Evolutionary conservation across 345 rosid genomes (phyloP).

Genomic region (Arabidopsis arenosa): DNA sequence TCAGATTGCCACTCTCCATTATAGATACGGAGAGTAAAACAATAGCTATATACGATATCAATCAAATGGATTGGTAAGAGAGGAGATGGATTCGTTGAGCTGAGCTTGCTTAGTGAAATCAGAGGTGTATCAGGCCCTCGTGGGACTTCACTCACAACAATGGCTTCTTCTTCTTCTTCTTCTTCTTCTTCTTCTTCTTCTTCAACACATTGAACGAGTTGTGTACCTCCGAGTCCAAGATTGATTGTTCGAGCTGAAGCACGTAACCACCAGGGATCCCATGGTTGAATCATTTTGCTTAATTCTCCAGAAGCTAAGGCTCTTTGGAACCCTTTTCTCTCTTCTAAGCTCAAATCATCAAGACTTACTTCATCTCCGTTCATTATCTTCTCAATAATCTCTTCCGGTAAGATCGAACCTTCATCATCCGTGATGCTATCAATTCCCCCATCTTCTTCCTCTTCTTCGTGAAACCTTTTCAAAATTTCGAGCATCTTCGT

Average conservation of each 20-base stretch:
- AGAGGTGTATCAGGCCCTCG: slow-evolving; percentile 73
- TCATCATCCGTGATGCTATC: slow-evolving; percentile 48
- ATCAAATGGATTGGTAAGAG: slow-evolving; percentile 73
- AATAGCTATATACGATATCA: slow-evolving; percentile 73
- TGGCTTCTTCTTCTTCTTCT: slow-evolving; percentile 13
- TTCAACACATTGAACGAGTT: slow-evolving; percentile 59
- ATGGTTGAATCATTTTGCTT: slow-evolving; percentile 84
- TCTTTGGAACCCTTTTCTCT: slow-evolving; percentile 78
- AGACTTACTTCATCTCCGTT: slow-evolving; percentile 66
- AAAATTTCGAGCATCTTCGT: slow-evolving; percentile 78
- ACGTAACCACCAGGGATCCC: slow-evolving; percentile 98
- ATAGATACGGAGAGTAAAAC: slow-evolving; percentile 81
- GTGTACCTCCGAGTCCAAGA: slow-evolving; percentile 69
- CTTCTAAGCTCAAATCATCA: slow-evolving; percentile 75
- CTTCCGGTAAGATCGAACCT: slow-evolving; percentile 67
- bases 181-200: slow-evolving; percentile 22
- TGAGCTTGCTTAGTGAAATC: slow-evolving; percentile 60
- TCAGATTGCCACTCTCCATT: slow-evolving; percentile 92
- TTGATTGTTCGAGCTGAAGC: slow-evolving; percentile 65
- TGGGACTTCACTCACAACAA: slow-evolving; percentile 61
- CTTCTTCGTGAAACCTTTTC: slow-evolving; percentile 77
- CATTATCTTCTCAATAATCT: slow-evolving; percentile 63
- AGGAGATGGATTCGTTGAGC: slow-evolving; percentile 71
- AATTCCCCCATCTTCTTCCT: slow-evolving; percentile 47
- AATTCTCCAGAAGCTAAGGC: slow-evolving; percentile 89